Conservation (phyloP, 192 early-diverging fungal species). For the Hyaloraphidium curvatum region DNA sequence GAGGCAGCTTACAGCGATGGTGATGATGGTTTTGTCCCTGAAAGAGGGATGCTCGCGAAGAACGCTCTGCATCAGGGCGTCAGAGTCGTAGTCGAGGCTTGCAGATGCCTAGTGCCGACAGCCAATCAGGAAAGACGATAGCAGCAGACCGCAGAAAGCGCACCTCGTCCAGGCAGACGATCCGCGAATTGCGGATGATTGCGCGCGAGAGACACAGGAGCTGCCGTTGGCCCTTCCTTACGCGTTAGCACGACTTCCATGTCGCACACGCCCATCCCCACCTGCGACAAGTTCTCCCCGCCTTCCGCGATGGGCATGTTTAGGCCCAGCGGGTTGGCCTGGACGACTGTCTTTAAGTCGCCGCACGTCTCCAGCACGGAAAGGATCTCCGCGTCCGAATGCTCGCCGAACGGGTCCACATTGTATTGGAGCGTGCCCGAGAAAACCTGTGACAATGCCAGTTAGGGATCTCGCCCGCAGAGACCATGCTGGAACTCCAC, state of each 20-base stretch:
- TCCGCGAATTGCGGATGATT: slow-evolving; percentile 23
- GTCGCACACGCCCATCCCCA: slow-evolving; percentile 5
- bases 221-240: slow-evolving; percentile 35
- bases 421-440: slow-evolving; percentile 65
- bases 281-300: background rate
- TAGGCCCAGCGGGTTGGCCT: too few species aligned
- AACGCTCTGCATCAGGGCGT: too few species aligned
- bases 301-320: too few species aligned
- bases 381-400: slow-evolving; percentile 47
- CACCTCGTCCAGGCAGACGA: too few species aligned
- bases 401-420: slow-evolving; percentile 52
- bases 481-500: background rate
- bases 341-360: slow-evolving; percentile 9
- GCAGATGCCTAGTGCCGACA: too few species aligned
- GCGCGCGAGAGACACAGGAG: slow-evolving; percentile 39
- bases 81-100: too few species aligned
- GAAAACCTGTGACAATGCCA: too few species aligned
- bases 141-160: too few species aligned
- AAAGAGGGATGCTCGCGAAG: too few species aligned
- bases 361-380: slow-evolving; percentile 4
- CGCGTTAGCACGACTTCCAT: slow-evolving; percentile 40
- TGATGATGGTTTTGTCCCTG: too few species aligned
- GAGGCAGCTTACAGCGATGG: too few species aligned
- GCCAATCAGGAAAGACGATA: too few species aligned
- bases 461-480: slow-evolving; percentile 31